Evolutionary conservation across 1,139 yeast species (phyloP).

Genomic region (Sugiyamaella sp.): DNA sequence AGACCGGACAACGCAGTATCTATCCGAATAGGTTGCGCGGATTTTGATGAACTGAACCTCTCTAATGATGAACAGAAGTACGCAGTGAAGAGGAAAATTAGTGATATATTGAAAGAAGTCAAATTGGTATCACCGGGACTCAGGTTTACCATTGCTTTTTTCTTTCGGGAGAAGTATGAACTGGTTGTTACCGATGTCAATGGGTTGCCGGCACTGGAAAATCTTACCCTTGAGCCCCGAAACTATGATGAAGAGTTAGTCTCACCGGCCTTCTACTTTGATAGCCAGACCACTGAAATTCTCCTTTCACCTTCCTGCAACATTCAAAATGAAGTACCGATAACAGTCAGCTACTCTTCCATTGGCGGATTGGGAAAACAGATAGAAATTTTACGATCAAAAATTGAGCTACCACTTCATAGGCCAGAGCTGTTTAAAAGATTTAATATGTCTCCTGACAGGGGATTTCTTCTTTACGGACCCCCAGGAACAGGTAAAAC

Average conservation of each 20-base stretch:
- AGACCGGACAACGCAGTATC: slow-evolving; percentile 57
- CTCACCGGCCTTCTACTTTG: slow-evolving; percentile 8
- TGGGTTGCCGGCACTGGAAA: slow-evolving; percentile 43
- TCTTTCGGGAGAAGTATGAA: slow-evolving; percentile 28
- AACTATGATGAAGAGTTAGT: slow-evolving; percentile 41
- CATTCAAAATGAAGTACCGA: slow-evolving; percentile 44
- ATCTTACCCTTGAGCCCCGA: slow-evolving; percentile 36
- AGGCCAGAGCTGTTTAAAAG: slow-evolving; percentile 75
- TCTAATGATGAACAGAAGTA: slow-evolving; percentile 24
- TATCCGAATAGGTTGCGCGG: slow-evolving; percentile 41
- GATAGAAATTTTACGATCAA: slow-evolving; percentile 60
- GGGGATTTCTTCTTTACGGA: slow-evolving; percentile 89
- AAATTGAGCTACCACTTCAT: slow-evolving; percentile 79
- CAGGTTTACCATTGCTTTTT: slow-evolving; percentile 25
- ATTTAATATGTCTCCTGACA: slow-evolving; percentile 86
- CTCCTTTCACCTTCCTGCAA: slow-evolving; percentile 7
- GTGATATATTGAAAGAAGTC: slow-evolving; percentile 30
- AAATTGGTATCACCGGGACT: slow-evolving; percentile 31
- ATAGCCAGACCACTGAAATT: slow-evolving; percentile 1
- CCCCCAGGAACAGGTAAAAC: slow-evolving; percentile 99
- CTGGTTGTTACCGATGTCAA: slow-evolving; percentile 41
- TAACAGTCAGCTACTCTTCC: slow-evolving; percentile 49
- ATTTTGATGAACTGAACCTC: slow-evolving; percentile 28
- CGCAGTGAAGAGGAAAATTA: slow-evolving; percentile 13
- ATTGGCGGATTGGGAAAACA: slow-evolving; percentile 82